Conservation (phyloP, 805 yeast genomes). For the Candida sonorensis region DNA sequence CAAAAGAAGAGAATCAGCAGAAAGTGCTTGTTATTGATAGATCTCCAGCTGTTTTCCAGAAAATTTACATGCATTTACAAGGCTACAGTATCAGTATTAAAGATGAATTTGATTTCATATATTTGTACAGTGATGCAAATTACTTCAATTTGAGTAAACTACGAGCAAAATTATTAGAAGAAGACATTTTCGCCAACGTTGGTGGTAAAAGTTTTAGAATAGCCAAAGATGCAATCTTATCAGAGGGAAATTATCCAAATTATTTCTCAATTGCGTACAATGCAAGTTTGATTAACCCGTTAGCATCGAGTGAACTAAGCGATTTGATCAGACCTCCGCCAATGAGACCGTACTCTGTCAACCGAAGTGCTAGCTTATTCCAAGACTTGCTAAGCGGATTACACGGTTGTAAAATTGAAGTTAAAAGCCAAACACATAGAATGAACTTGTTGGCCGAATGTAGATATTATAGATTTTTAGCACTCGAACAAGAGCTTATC, state of each 20-base stretch:
- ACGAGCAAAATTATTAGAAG: constrained; percentile 38
- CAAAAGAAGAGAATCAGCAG: constrained; percentile 28
- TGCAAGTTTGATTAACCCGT: constrained; percentile 33
- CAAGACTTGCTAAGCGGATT: constrained; percentile 47
- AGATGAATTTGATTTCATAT: constrained; percentile 53
- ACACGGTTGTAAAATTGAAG: constrained; percentile 41
- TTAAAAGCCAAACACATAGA: constrained; percentile 48
- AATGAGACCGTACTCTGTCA: constrained; percentile 45
- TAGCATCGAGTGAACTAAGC: constrained; percentile 28
- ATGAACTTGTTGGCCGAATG: constrained; percentile 59
- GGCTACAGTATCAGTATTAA: constrained; percentile 67
- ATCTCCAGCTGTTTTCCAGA: constrained; percentile 59
- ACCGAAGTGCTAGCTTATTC: constrained; percentile 49
- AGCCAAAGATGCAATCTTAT: constrained; percentile 44
- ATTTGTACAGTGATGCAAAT: constrained; percentile 60
- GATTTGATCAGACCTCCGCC: constrained; percentile 74
- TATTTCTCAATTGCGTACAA: constrained; percentile 61
- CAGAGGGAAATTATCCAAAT: constrained; percentile 71
- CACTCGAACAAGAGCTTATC: constrained; percentile 65
- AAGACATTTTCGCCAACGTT: constrained; percentile 50
- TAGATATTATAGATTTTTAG: constrained; percentile 66
- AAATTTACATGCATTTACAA: constrained; percentile 66
- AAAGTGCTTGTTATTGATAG: constrained; percentile 63
- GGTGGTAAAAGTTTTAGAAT: constrained; percentile 58
- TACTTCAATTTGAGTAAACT: constrained; percentile 64